These are phyloP conservation scores for Copromyces sp. DNA, from an alignment of 495 filamentous ascomycete genomes.

Conservation along the genomic window DNA sequence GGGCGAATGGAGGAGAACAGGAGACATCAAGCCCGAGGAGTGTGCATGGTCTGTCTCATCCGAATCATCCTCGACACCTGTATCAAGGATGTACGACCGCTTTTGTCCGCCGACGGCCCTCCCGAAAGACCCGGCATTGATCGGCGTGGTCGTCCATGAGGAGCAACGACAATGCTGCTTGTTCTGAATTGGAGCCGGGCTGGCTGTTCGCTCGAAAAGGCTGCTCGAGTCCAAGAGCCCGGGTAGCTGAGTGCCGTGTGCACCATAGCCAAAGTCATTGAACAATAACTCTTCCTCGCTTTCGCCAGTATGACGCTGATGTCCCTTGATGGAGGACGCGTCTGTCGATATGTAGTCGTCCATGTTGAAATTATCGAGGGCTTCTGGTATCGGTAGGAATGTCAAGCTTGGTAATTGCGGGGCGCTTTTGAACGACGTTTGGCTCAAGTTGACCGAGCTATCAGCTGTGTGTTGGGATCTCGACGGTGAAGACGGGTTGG, in stretches of 20 bases:
- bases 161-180: neutral
- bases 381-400: neutral
- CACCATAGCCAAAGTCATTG: conserved; percentile 26
- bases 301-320: conserved; percentile 19
- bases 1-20: neutral
- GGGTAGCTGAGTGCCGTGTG: conserved; percentile 24
- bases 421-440: conserved; percentile 3
- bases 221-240: conserved; percentile 21
- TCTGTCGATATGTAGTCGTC: conserved; percentile 32
- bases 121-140: conserved; percentile 8
- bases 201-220: neutral
- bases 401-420: neutral
- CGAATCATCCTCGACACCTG: conserved; percentile 4
- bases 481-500: conserved; percentile 28
- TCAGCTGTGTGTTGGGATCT: conserved; percentile 33
- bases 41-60: neutral
- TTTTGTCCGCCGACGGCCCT: conserved; percentile 2
- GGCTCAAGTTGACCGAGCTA: conserved; percentile 31
- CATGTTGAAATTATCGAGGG: conserved; percentile 20
- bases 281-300: conserved; percentile 38
- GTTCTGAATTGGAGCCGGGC: neutral
- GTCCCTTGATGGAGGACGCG: conserved; percentile 23
- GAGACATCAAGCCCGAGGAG: neutral
- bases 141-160: neutral
- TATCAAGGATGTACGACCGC: conserved; percentile 9